Conservation (phyloP, 2,329 filamentous ascomycete genomes). For the Geosmithia morbida region DNA sequence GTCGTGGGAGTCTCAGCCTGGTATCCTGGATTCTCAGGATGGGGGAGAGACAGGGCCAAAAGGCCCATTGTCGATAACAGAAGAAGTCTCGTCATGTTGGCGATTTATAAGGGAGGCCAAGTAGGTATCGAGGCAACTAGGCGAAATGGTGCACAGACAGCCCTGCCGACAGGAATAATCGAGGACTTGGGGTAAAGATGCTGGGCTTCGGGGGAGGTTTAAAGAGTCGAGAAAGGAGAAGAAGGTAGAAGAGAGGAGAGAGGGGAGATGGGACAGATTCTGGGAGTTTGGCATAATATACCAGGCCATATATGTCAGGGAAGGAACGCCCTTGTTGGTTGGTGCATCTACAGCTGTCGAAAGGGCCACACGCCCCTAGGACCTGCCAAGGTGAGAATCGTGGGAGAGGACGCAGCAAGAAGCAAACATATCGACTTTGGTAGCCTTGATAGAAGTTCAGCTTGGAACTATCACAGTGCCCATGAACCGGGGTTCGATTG, state of each 20-base stretch:
- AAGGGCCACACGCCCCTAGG: not conserved
- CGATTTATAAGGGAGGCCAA: not conserved
- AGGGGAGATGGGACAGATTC: not conserved
- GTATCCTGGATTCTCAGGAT: not conserved
- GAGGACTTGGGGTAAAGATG: not conserved
- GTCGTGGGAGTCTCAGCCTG: not conserved
- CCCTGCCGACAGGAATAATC: not conserved
- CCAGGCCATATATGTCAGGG: not conserved
- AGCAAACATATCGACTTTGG: too few species aligned
- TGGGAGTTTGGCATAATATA: not conserved
- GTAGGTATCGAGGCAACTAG: not conserved
- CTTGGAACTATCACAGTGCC: too few species aligned
- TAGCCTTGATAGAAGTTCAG: too few species aligned
- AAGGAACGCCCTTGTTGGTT: not conserved
- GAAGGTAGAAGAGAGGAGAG: not conserved
- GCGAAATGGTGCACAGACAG: not conserved
- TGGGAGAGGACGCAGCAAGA: not conserved
- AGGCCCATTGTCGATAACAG: not conserved
- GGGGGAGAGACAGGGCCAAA: not conserved
- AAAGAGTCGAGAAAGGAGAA: not conserved
- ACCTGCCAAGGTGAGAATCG: not conserved
- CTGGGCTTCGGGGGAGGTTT: not conserved
- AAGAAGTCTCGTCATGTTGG: not conserved
- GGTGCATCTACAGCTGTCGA: not conserved
- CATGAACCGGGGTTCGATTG: too few species aligned